Conservation (phyloP, 345 rosid species). For the Cardamine chenopodiifolia region DNA sequence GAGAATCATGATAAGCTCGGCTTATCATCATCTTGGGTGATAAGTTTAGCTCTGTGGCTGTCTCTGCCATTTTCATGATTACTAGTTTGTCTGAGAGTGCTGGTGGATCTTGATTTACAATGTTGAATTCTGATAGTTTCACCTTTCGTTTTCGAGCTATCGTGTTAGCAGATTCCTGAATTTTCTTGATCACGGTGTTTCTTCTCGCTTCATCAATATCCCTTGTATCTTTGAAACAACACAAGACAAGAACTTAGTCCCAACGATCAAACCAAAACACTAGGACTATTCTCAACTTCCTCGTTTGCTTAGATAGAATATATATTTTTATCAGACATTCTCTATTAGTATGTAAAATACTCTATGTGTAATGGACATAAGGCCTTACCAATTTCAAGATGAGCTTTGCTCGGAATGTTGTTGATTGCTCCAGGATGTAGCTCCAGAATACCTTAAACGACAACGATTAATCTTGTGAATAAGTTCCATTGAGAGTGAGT, state of each 20-base stretch:
- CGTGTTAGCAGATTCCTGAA: conserved; percentile 61
- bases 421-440: conserved; percentile 96
- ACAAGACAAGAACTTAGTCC: conserved; percentile 7
- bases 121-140: conserved; percentile 70
- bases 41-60: conserved; percentile 69
- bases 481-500: conserved; percentile 5
- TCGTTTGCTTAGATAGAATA: neutral
- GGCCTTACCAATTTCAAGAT: conserved; percentile 79
- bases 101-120: conserved; percentile 95
- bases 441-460: conserved; percentile 65
- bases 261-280: conserved; percentile 19
- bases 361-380: conserved; percentile 6
- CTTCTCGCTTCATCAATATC: conserved; percentile 85
- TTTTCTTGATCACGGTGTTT: conserved; percentile 77
- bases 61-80: conserved; percentile 65
- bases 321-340: neutral
- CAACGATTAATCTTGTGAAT: neutral
- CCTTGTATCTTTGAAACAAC: conserved; percentile 61
- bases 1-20: conserved; percentile 96
- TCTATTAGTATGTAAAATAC: conserved; percentile 16
- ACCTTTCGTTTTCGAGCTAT: conserved; percentile 72
- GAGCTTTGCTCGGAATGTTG: conserved; percentile 96
- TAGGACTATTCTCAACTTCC: neutral
- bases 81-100: conserved; percentile 72
- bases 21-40: conserved; percentile 84